phyloP scores from a whole-genome alignment of 2,329 filamentous ascomycete species.

The Diplodia scrobiculata region DNA sequence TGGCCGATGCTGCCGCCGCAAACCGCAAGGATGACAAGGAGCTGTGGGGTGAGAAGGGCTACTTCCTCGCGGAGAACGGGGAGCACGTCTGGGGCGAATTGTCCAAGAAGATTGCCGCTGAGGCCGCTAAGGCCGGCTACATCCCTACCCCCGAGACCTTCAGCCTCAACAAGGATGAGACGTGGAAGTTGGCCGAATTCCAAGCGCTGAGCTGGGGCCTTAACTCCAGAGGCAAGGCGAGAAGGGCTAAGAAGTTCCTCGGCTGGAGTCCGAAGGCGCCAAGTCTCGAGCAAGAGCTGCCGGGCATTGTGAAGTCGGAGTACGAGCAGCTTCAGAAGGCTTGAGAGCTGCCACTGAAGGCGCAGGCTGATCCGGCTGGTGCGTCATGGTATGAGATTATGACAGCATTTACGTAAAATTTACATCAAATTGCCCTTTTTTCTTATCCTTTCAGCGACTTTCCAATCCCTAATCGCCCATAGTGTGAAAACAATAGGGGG shows the following conservation, averaged over 20 bases:
- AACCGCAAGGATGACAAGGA: slow-evolving; percentile 40
- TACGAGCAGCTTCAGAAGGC: slow-evolving; percentile 19
- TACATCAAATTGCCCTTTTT: too few relatives aligned
- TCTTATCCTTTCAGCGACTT: too few relatives aligned
- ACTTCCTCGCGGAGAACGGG: slow-evolving; percentile 68
- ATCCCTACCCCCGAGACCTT: not conserved
- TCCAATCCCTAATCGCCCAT: too few relatives aligned
- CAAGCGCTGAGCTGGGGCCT: slow-evolving; percentile 16
- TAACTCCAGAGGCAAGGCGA: slow-evolving; percentile 53
- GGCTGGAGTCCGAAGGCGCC: slow-evolving; percentile 60
- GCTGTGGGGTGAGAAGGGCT: slow-evolving; percentile 64
- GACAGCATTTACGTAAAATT: not conserved
- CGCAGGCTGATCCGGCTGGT: not conserved
- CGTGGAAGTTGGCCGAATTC: slow-evolving; percentile 19
- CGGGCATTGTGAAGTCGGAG: slow-evolving; percentile 15
- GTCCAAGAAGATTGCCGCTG: slow-evolving; percentile 42
- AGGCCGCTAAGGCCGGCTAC: slow-evolving; percentile 49
- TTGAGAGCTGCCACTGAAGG: not conserved
- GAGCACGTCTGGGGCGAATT: slow-evolving; percentile 66
- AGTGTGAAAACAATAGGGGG: too few relatives aligned
- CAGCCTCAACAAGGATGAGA: slow-evolving; percentile 18
- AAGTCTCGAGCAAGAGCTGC: slow-evolving; percentile 23
- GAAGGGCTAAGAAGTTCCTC: slow-evolving; percentile 58
- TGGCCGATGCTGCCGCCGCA: slow-evolving; percentile 61
- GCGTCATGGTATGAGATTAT: not conserved